phyloP scores from a whole-genome alignment of 2,329 filamentous ascomycete species.

The Graphium sp. region DNA sequence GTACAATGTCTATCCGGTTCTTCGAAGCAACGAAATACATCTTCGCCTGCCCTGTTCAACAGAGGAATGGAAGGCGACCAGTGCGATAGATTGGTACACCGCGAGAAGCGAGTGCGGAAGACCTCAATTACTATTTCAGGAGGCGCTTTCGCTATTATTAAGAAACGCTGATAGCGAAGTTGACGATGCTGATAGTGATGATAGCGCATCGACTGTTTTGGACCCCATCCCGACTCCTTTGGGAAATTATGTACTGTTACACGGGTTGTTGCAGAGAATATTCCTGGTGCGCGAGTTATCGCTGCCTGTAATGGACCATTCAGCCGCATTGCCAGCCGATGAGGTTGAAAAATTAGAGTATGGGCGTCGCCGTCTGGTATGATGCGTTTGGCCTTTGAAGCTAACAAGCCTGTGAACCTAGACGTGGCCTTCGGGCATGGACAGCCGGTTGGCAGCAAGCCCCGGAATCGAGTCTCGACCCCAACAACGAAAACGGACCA shows the following conservation, averaged over 20 bases:
- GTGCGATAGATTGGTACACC: constrained; percentile 12
- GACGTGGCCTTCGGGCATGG: constrained; percentile 17
- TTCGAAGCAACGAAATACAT: constrained; percentile 17
- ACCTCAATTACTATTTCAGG: constrained; percentile 17
- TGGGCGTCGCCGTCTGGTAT: no score
- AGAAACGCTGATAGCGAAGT: constrained; percentile 11
- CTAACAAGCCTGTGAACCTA: constrained; percentile 6
- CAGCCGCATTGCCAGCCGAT: constrained; percentile 14
- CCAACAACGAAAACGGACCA: constrained; percentile 20
- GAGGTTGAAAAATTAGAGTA: constrained; percentile 19
- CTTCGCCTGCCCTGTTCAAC: constrained; percentile 17
- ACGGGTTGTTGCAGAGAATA: constrained; percentile 18
- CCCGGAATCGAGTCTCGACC: constrained; percentile 19
- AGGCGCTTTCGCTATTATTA: constrained; percentile 15
- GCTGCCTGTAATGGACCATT: constrained; percentile 14
- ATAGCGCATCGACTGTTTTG: constrained; percentile 11
- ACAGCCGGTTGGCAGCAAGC: constrained; percentile 20
- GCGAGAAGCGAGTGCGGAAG: constrained; percentile 12
- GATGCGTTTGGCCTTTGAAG: neutral
- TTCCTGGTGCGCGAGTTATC: constrained; percentile 19
- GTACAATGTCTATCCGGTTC: constrained; percentile 18
- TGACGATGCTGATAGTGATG: no score
- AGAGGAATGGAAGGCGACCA: constrained; percentile 17
- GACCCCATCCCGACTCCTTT: constrained; percentile 18
- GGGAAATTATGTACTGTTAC: constrained; percentile 18